Base-by-base conservation (phyloP, 345 rosid genomes). In the Ricinus communis region DNA sequence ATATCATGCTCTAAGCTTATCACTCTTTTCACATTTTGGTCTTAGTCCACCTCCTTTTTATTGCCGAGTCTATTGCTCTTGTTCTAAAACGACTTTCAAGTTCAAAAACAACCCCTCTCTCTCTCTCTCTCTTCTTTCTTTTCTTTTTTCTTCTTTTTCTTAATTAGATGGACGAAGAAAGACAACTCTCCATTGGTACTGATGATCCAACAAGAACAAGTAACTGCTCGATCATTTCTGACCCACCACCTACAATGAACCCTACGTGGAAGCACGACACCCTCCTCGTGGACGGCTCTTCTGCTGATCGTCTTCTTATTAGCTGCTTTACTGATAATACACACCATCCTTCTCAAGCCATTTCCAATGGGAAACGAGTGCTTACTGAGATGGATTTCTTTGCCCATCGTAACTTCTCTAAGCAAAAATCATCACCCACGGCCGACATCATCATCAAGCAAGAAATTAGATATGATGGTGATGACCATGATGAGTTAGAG, bases 381-480 rank as follows among this genome's bases (percentile, higher is more conserved):
- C 60, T 73, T 54, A 68, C 49, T 38, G 84, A 83, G 72, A 73
- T 76, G 82, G 78, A 83, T 74, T 81, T 83, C 75, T 81, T 81
- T 25, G 70, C 84, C 56, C 65, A n/a, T n/a, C n/a, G n/a, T n/a
- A n/a, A n/a, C n/a, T n/a, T n/a, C n/a, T n/a, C n/a, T 1, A 54
- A 46, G 16, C 64, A 62, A 31, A 33, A 18, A 4, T 11, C 28
- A 12, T 5, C 57, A 2, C 13, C 57, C 27, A 21, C 3, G 1
- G n/a, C 31, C 31, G 5, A 31, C 46, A 24, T 7, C 24, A 30
- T 8, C 36, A 36, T 65, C 64, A 66, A 76, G 65, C 71, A 9
- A 18, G 76, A 61, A 11, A 16, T 16, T 6, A 0, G 5, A n/a
- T n/a, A n/a, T n/a, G 52, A 8, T 51, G 38, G 5, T 30, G 18